These are phyloP conservation scores for Neurospora africana DNA, from an alignment of 495 filamentous ascomycete genomes.

Conservation along the genomic window DNA sequence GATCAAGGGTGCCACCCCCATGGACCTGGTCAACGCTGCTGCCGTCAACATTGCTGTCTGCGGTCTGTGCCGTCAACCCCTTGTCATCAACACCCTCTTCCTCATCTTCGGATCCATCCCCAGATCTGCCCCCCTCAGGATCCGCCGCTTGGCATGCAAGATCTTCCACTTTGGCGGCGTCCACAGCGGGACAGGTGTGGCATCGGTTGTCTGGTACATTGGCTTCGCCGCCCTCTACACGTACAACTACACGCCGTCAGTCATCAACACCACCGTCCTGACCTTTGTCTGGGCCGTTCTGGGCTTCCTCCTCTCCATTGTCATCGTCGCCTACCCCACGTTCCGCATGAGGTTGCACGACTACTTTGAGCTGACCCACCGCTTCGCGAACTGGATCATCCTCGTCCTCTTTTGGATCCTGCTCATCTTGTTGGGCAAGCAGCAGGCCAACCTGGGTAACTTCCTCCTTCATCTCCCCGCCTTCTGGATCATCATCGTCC, in stretches of 20 bases:
- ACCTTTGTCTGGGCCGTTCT: conserved; percentile 30
- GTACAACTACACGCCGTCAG: conserved; percentile 22
- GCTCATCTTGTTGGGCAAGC: conserved; percentile 39
- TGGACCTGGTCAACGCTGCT: conserved; percentile 27
- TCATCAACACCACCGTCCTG: conserved; percentile 12
- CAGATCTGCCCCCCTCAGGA: conserved; percentile 47
- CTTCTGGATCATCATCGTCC: conserved; percentile 57
- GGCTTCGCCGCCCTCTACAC: conserved; percentile 38
- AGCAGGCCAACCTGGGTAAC: conserved; percentile 21
- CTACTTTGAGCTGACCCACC: conserved; percentile 54
- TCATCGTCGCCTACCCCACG: conserved; percentile 38
- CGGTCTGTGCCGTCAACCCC: conserved; percentile 57
- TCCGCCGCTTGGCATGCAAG: conserved; percentile 57
- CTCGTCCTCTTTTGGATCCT: conserved; percentile 54
- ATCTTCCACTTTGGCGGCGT: conserved; percentile 70
- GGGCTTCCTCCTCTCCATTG: conserved; percentile 28
- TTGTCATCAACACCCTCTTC: conserved; percentile 64
- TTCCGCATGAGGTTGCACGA: conserved; percentile 47
- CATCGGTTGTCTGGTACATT: conserved; percentile 60
- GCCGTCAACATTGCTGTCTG: conserved; percentile 37
- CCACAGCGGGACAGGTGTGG: conserved; percentile 61
- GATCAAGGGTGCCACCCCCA: conserved; percentile 9
- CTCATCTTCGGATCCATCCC: conserved; percentile 45
- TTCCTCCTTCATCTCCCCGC: conserved; percentile 46
- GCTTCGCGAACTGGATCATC: conserved; percentile 53